phyloP scores from a whole-genome alignment of 2,329 filamentous ascomycete genomes.

The Incumbomyces lentus region DNA sequence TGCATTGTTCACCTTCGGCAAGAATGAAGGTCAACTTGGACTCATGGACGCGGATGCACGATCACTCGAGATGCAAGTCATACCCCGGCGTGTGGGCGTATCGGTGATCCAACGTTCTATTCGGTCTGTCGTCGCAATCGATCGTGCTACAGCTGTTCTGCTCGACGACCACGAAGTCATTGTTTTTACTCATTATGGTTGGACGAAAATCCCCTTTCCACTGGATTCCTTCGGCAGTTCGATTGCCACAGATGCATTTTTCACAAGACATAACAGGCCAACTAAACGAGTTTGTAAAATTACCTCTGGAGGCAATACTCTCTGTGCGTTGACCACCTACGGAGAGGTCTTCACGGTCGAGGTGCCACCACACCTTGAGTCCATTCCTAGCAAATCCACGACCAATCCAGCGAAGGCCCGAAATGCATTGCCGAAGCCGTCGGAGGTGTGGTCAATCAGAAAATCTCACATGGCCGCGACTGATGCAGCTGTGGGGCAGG shows the following conservation, averaged over 20 bases:
- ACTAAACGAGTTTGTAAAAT: slow-evolving; percentile 65
- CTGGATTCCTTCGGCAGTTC: slow-evolving; percentile 62
- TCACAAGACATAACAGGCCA: slow-evolving; percentile 53
- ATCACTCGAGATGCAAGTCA: slow-evolving; percentile 72
- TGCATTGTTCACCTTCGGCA: slow-evolving; percentile 86
- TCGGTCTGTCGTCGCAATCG: slow-evolving; percentile 72
- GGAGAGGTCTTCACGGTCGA: slow-evolving; percentile 83
- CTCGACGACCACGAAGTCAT: slow-evolving; percentile 81
- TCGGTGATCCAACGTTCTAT: slow-evolving; percentile 68
- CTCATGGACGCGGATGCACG: slow-evolving; percentile 91
- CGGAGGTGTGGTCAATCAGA: slow-evolving; percentile 78
- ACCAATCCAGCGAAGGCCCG: slow-evolving; percentile 89
- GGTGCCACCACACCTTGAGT: slow-evolving; percentile 58
- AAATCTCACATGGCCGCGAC: slow-evolving; percentile 74
- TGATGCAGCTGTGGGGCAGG: slow-evolving; percentile 80
- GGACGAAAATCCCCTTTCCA: slow-evolving; percentile 79
- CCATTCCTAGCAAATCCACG: slow-evolving; percentile 59
- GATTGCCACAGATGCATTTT: slow-evolving; percentile 52
- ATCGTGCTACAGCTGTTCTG: slow-evolving; percentile 76
- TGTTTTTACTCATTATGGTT: slow-evolving; percentile 92
- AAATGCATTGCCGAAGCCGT: slow-evolving; percentile 65
- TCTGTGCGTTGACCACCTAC: slow-evolving; percentile 72
- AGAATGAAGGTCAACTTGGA: slow-evolving; percentile 87
- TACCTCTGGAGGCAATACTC: slow-evolving; percentile 77
- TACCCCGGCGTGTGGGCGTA: slow-evolving; percentile 77